Evolutionary conservation across 140 eudicot species (phyloP).

Genomic region (Cichorium intybus): DNA sequence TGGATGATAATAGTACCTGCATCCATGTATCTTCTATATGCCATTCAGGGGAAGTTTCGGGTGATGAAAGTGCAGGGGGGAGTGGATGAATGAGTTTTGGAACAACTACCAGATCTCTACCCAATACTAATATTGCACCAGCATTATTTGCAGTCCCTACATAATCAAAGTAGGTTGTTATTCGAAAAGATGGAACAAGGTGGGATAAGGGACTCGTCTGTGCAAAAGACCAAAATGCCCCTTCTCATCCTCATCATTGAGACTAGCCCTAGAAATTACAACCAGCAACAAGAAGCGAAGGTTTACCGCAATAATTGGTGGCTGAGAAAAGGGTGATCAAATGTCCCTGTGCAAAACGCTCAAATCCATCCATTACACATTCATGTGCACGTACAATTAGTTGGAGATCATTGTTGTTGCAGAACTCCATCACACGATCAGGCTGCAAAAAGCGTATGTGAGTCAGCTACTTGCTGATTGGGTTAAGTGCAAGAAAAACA

Average conservation of each 20-base stretch:
- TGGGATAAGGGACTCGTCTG: too few species aligned
- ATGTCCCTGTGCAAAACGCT: constrained; percentile 97
- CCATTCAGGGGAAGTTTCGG: constrained; percentile 85
- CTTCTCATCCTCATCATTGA: neutral
- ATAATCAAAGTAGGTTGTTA: too few species aligned
- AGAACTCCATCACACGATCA: constrained; percentile 95
- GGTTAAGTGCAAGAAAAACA: neutral
- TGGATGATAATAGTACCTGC: constrained; percentile 51
- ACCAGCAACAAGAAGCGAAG: neutral
- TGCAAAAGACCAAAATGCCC: too few species aligned
- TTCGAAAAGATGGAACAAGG: too few species aligned
- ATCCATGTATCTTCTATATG: constrained; percentile 97
- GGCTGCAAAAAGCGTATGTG: constrained; percentile 49
- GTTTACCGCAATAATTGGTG: constrained; percentile 92
- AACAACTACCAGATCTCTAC: constrained; percentile 92
- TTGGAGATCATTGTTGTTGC: constrained; percentile 92
- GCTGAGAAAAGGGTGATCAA: constrained; percentile 92
- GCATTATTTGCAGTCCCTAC: constrained; percentile 96
- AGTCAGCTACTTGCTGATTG: neutral
- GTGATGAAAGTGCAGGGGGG: constrained; percentile 87
- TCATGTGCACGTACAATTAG: constrained; percentile 94
- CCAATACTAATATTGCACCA: constrained; percentile 92
- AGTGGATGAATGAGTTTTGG: constrained; percentile 95
- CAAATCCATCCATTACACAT: constrained; percentile 99
- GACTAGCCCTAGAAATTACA: neutral